Evolutionary conservation across 2,329 filamentous ascomycete genomes (phyloP), one percentile per base, ranked within the genome.

Genomic region (Fusarium sp.): DNA sequence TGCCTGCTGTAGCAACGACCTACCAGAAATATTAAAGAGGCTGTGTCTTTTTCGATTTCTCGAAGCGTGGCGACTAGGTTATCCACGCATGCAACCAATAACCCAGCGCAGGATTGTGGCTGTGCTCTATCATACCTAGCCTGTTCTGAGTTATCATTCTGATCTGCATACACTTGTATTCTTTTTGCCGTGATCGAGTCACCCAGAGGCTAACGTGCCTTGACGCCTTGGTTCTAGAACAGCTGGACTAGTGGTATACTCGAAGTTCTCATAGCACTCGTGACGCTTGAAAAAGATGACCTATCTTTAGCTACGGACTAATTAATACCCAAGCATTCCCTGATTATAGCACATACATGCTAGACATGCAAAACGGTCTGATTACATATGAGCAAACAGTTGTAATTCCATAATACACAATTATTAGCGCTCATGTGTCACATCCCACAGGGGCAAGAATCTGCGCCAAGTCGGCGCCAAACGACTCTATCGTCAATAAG

Each of bases 401-500:
- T 14, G 33, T n/a, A 27, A 52, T 38, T 48, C 39, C 38, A 29
- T 10, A 21, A 27, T 29, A 31, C 27, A 9, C 16, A 39, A 37
- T 49, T 29, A 31, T 52, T 33, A 49, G 60, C 44, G 51, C 37
- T 46, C 44, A 60, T 41, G 38, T 52, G 54, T 21, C 29, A 60
- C 29, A 39, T 38, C 39, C 25, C 41, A 46, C 41, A 59, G 35
- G 25, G 39, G 46, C 16, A 41, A 16, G 33, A 62, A 51, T 69
- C 66, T 57, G 64, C 58, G 75, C 74, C 75, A 77, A 76, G 75
- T 71, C 74, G 69, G 73, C 63, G 54, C 62, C 57, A 66, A 57
- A 68, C 49, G 58, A 75, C 70, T 77, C 38, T 77, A 77, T 77
- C 70, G 52, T 44, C 63, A 69, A 74, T 75, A 77, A 77, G 75